These are phyloP conservation scores for Olyra latifolia DNA, from an alignment of 176 grass and related monocot species.

Conservation along the genomic window DNA sequence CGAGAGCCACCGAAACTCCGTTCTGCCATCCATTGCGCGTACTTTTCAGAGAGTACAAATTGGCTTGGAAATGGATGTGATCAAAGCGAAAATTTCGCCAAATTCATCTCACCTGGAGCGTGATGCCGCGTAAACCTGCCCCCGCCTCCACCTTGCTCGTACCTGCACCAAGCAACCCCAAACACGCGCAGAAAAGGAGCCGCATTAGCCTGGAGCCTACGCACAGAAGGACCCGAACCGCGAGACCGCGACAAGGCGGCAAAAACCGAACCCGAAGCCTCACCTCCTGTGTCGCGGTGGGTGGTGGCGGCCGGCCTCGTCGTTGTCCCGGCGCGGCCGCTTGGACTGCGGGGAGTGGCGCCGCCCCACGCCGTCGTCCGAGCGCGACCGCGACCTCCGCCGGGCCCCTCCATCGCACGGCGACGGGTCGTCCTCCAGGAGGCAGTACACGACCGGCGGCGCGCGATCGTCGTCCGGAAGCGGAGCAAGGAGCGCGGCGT, in stretches of 20 bases:
- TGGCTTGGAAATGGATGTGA: neutral
- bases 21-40: neutral
- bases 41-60: neutral
- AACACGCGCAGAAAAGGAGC: too few relatives aligned
- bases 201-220: neutral
- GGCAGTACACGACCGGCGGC: constrained; percentile 34
- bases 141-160: constrained; percentile 29
- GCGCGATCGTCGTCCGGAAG: constrained; percentile 24
- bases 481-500: neutral
- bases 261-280: neutral
- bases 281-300: constrained; percentile 45
- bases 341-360: constrained; percentile 58
- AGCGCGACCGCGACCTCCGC: neutral
- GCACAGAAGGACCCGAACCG: neutral
- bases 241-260: neutral
- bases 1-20: neutral
- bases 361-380: constrained; percentile 5
- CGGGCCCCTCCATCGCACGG: constrained; percentile 28
- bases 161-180: constrained; percentile 29
- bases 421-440: neutral
- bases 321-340: constrained; percentile 49
- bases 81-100: neutral
- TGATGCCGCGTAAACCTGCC: constrained; percentile 34
- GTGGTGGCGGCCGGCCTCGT: constrained; percentile 32
- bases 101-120: constrained; percentile 36